Percentiles rank a stretch among this genome's conserved stretches.
phyloP scores from a whole-genome alignment of 257 asterid species.

The Lavandula angustifolia region DNA sequence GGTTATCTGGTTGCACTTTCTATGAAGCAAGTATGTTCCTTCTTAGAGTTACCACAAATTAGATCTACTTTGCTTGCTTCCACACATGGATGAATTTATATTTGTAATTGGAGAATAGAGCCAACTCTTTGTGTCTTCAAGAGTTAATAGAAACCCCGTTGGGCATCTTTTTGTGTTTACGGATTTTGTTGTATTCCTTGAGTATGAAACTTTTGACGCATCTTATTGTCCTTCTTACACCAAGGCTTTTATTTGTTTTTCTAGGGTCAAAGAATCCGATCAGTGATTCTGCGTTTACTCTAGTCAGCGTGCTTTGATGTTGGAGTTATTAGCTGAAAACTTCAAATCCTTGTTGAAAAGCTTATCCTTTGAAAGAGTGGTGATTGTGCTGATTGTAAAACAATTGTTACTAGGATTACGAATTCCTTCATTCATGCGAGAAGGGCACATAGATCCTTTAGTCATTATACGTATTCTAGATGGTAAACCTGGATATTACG shows the following conservation, averaged over 20 bases:
- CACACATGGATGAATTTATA: slow-evolving; percentile 3
- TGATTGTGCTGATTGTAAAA: slow-evolving; percentile 89
- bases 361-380: slow-evolving; percentile 82
- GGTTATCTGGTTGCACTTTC: slow-evolving; percentile 68
- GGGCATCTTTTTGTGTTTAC: slow-evolving; percentile 19
- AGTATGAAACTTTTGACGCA: background rate
- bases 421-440: slow-evolving; percentile 84
- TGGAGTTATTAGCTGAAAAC: slow-evolving; percentile 78
- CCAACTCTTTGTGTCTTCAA: slow-evolving; percentile 17
- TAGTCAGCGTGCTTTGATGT: slow-evolving; percentile 95
- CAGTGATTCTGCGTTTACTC: slow-evolving; percentile 89
- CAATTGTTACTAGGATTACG: slow-evolving; percentile 75
- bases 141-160: slow-evolving; percentile 14
- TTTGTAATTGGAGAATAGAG: slow-evolving; percentile 21
- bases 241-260: slow-evolving; percentile 31
- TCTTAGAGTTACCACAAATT: slow-evolving; percentile 11
- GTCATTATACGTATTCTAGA: slow-evolving; percentile 88
- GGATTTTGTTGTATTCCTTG: slow-evolving; percentile 15
- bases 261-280: slow-evolving; percentile 89
- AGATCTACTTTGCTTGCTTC: slow-evolving; percentile 24
- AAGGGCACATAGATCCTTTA: slow-evolving; percentile 89
- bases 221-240: slow-evolving; percentile 22
- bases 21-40: slow-evolving; percentile 72
- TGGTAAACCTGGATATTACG: slow-evolving; percentile 74
- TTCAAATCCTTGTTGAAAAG: slow-evolving; percentile 79